Evolutionary conservation across 1,139 yeast species (phyloP).

Genomic region (Meyerozyma athensensis): DNA sequence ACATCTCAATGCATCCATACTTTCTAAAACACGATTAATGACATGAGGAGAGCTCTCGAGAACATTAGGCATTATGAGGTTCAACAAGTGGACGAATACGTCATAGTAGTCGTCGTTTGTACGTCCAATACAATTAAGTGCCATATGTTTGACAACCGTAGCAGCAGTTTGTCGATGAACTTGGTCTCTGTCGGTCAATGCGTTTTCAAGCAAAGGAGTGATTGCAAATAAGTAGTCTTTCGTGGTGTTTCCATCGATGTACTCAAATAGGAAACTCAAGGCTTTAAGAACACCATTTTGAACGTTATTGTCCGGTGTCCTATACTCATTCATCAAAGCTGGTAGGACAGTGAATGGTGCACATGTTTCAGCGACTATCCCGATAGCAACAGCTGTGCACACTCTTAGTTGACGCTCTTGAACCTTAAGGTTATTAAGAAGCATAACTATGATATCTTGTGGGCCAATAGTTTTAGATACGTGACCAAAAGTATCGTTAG

Average conservation of each 20-base stretch:
- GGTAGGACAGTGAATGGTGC: conserved; percentile 95
- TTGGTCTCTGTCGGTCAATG: conserved; percentile 82
- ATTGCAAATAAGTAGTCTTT: conserved; percentile 80
- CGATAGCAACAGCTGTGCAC: conserved; percentile 97
- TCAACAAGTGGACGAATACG: conserved; percentile 59
- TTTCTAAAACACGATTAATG: conserved; percentile 73
- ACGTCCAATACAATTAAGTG: conserved; percentile 71
- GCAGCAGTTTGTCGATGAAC: conserved; percentile 97
- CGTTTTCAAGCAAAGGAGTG: conserved; percentile 81
- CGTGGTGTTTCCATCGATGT: conserved; percentile 71
- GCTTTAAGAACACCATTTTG: conserved; percentile 96
- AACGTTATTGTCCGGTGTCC: conserved; percentile 88
- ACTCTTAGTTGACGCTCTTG: conserved; percentile 96
- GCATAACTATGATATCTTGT: conserved; percentile 83
- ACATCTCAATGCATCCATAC: conserved; percentile 68
- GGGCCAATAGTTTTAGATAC: conserved; percentile 96
- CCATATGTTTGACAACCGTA: conserved; percentile 76
- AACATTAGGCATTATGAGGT: conserved; percentile 75
- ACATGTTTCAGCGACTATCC: conserved; percentile 92
- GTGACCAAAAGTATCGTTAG: conserved; percentile 86
- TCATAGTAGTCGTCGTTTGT: conserved; percentile 71
- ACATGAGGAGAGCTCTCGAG: conserved; percentile 96
- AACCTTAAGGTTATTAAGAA: conserved; percentile 78
- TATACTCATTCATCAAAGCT: conserved; percentile 91
- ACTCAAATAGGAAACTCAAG: conserved; percentile 89